Base-by-base conservation (phyloP, 768 basidiomycete species). In the Chalciporus chontae region DNA sequence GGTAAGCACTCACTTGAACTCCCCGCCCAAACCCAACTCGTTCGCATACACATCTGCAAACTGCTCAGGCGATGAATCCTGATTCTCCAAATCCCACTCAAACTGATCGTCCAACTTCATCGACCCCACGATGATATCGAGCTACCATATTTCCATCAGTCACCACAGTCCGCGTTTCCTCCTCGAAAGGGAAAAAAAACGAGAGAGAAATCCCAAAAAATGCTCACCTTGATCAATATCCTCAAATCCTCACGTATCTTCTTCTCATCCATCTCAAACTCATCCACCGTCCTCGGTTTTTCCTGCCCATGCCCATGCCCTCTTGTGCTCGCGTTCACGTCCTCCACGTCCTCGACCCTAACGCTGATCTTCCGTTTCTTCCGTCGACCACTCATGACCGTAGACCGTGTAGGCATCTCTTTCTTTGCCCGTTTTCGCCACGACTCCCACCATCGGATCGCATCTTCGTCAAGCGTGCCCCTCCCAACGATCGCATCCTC, bases 21-120 rank as follows among this genome's bases (percentile, higher is more conserved):
- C 96, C 8, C 93, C 91, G 23, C 79, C 79, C 21, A 99, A 71
- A 5, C 96, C 96, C 19, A 99, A 71, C 56, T 99, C 96, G 18
- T 81, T 79, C 2, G 83, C 74, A 64, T 96, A 95, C 0, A 85
- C 77, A 54, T 88, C 86, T 7, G 96, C 92, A 67, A 98, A 98
- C 21, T 87, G 84, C 69, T 99, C 96, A 0, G 95, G 94, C 0
- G 86, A 87, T 3, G 90, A 86, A 40, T 78, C 75, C 18, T 74
- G 70, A 48, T 88, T 92, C 57, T 86, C 86, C 32, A 97, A 69
- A 66, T 99, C 95, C 96, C 96, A 99, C 65, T 98, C 96, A 62
- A 98, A 95, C 62, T 94, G 89, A 69, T 99, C 96, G 48, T 92
- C 89, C 19, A 99, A 78, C 67, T 94, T 94, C 73, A 94, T 82